Evolutionary conservation across 2,329 filamentous ascomycete species (phyloP), one percentile per base, ranked within the genome.

Genomic region (Leptographium galeiforme): DNA sequence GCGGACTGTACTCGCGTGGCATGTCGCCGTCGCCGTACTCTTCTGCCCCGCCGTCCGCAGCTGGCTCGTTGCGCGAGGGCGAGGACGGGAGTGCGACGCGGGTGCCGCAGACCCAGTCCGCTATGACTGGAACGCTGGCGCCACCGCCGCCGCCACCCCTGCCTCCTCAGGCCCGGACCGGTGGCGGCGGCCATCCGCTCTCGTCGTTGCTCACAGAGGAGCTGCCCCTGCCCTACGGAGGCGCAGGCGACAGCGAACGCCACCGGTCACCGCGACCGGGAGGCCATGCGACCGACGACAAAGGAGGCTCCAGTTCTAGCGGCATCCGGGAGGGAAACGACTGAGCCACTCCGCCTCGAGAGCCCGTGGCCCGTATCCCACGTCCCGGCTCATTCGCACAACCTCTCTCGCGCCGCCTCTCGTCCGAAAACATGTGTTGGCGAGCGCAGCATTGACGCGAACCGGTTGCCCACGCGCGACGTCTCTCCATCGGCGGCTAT

Each of bases 161-260:
- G 41, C 47, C 54, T 36, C 40, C 55, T 34, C 61, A 59, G 33
- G 49, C 64, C n/a, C 63, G 67, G 39, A 63, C 64, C 58, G 63
- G 56, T 33, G 57, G 56, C 36, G 56, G 64, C 30, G 63, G 63
- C n/a, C 71, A 74, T 55, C 67, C 70, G 14, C 70, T 73, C 48
- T 73, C 71, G 25, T 73, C 71, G 7, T 55, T 74, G 50, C 59
- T 74, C 51, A 68, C 71, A 13, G 70, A 71, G 36, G 66, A 72
- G 43, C 65, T 66, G 19, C 64, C 64, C 25, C 62, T 53, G 41
- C 55, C 59, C n/a, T 63, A 62, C 43, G 56, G 57, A 39, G 48
- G 53, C 56, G 48, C 43, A 8, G 40, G 60, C 52, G 65, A 66
- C 51, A 57, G 61, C 51, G 64, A 66, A 41, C 62, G 62, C 49